phyloP scores from a whole-genome alignment of 1,284 basidiomycete species.

The Tylopilus sp. region DNA sequence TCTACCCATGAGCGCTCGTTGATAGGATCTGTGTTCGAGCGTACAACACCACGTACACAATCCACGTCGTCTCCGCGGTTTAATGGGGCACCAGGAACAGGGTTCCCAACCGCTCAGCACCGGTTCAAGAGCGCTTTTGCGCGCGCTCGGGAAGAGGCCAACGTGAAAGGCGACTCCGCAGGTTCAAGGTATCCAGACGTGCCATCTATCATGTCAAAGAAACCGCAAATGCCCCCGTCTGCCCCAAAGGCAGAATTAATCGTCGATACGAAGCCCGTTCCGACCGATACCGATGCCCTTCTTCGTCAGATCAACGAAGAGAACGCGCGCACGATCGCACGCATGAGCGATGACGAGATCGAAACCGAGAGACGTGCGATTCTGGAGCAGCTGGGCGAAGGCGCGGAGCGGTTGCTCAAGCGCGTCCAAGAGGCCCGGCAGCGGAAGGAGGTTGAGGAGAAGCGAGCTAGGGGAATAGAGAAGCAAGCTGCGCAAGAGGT shows the following conservation, averaged over 20 bases:
- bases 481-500: background rate
- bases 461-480: background rate
- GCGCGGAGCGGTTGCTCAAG: conserved; percentile 45
- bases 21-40: conserved; percentile 59
- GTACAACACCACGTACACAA: conserved; percentile 37
- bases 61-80: conserved; percentile 32
- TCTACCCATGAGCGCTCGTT: conserved; percentile 31
- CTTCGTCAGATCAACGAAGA: conserved; percentile 37
- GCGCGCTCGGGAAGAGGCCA: conserved; percentile 32
- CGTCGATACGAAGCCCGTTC: conserved; percentile 14
- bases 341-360: conserved; percentile 46
- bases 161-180: conserved; percentile 19
- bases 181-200: conserved; percentile 21
- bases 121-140: conserved; percentile 60
- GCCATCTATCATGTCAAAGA: conserved; percentile 23
- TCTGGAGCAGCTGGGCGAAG: conserved; percentile 51
- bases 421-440: conserved; percentile 41
- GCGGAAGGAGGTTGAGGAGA: conserved; percentile 16
- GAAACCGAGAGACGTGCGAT: conserved; percentile 47
- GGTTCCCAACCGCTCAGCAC: conserved; percentile 61
- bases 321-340: conserved; percentile 40
- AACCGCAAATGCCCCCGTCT: background rate
- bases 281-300: conserved; percentile 19
- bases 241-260: background rate
- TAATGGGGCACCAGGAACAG: conserved; percentile 34